phyloP scores from a whole-genome alignment of 371 early-diverging fungal species.

The Smittium mucronatum region DNA sequence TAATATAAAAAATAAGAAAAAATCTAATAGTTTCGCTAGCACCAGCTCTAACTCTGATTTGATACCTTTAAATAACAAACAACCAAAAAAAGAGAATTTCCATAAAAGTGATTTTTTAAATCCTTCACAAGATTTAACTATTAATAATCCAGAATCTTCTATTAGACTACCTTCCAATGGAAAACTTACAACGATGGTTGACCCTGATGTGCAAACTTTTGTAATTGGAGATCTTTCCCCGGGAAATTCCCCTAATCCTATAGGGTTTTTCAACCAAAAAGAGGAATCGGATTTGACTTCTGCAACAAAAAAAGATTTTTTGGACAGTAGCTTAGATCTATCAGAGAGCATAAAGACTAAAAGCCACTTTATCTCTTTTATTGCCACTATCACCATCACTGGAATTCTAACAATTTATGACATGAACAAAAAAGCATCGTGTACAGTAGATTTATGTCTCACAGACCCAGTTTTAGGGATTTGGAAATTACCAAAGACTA shows the following conservation, averaged over 20 bases:
- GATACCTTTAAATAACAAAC: too few species aligned
- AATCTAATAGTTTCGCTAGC: too few species aligned
- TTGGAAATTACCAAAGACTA: constrained; percentile 31
- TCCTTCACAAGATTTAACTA: too few species aligned
- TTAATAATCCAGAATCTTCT: too few species aligned
- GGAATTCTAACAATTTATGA: constrained; percentile 27
- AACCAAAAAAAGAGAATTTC: too few species aligned
- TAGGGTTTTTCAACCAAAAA: neutral
- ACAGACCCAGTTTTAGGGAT: constrained; percentile 30
- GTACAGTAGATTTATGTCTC: constrained; percentile 18
- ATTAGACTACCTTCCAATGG: too few species aligned
- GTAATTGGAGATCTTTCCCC: constrained; percentile 29
- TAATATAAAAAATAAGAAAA: too few species aligned
- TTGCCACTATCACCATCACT: constrained; percentile 32
- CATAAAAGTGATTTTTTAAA: too few species aligned
- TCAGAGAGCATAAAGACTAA: constrained; percentile 12
- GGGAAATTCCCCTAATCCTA: constrained; percentile 17
- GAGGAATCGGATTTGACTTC: constrained; percentile 11
- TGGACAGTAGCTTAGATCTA: constrained; percentile 7
- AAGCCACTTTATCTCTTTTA: neutral
- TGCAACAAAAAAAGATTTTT: constrained; percentile 13
- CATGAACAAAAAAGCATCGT: constrained; percentile 21
- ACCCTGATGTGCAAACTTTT: constrained; percentile 29
- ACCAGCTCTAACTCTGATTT: too few species aligned
- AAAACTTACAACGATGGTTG: constrained; percentile 27